Evolutionary conservation across 73 alveolate genomes (phyloP).

Genomic region (Paramecium sexaurelia): DNA sequence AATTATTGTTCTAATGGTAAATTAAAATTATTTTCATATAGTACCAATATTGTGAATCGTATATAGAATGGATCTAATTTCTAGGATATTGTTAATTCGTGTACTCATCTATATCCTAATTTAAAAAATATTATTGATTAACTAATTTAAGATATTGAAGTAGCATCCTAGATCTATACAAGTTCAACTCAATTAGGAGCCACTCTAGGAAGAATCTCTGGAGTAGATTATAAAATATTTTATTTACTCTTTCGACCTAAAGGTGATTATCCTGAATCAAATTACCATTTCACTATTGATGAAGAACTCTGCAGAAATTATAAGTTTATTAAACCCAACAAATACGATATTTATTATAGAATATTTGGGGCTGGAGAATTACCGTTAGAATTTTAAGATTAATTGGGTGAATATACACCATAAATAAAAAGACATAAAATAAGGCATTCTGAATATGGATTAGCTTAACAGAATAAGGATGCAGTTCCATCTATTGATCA

Average conservation of each 20-base stretch:
- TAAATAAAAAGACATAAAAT: neutral
- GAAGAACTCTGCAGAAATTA: neutral
- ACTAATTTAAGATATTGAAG: neutral
- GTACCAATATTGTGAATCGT: neutral
- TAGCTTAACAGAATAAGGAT: neutral
- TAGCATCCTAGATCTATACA: neutral
- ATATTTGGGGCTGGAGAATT: conserved; percentile 34
- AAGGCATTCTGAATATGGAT: neutral
- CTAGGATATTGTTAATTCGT: conserved; percentile 14
- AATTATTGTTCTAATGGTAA: neutral
- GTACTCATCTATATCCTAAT: neutral
- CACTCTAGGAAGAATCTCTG: neutral
- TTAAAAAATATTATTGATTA: neutral
- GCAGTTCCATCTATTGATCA: neutral
- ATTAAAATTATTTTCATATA: neutral
- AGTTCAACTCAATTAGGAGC: neutral
- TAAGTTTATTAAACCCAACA: neutral
- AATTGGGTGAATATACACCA: conserved; percentile 3
- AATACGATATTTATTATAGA: conserved; percentile 39
- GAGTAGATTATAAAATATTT: conserved; percentile 33
- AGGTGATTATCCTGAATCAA: neutral
- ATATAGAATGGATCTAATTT: neutral
- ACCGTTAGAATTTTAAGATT: conserved; percentile 22
- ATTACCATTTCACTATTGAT: neutral
- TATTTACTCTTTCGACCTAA: neutral